Evolutionary conservation across 345 rosid genomes (phyloP).

Genomic region (Salix suchowensis): DNA sequence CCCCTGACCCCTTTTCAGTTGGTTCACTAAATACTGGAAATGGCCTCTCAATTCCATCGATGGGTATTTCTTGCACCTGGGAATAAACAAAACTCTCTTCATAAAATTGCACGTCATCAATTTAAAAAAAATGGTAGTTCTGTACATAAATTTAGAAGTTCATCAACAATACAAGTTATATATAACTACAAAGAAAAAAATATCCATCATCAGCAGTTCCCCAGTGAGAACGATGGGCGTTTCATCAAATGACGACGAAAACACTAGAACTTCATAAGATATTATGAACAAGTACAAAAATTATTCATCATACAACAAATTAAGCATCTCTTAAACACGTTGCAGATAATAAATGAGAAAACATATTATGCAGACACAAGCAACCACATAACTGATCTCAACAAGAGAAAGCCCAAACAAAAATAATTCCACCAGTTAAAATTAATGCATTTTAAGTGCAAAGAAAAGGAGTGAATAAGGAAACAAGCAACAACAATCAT

Average conservation of each 20-base stretch:
- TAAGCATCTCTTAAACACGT: neutral
- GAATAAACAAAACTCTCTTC: conserved; percentile 1
- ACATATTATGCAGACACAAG: no score
- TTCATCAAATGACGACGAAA: neutral
- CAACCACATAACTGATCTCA: no score
- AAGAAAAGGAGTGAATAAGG: no score
- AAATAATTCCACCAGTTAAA: no score
- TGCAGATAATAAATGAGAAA: no score
- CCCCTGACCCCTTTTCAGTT: no score
- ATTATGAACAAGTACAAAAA: neutral
- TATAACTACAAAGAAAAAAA: neutral
- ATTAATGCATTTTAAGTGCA: no score
- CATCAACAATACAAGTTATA: neutral
- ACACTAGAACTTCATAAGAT: neutral
- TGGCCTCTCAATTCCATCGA: conserved; percentile 42
- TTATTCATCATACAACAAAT: neutral
- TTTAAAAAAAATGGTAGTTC: neutral
- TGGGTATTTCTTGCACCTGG: conserved; percentile 96
- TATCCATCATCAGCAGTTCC: neutral
- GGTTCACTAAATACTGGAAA: no score
- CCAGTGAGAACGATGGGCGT: no score
- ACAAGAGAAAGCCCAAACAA: no score
- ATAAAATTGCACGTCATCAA: neutral
- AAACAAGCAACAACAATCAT: no score
- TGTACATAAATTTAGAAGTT: neutral